Evolutionary conservation across 306 rosid genomes (phyloP).

Genomic region (Glycine soja): DNA sequence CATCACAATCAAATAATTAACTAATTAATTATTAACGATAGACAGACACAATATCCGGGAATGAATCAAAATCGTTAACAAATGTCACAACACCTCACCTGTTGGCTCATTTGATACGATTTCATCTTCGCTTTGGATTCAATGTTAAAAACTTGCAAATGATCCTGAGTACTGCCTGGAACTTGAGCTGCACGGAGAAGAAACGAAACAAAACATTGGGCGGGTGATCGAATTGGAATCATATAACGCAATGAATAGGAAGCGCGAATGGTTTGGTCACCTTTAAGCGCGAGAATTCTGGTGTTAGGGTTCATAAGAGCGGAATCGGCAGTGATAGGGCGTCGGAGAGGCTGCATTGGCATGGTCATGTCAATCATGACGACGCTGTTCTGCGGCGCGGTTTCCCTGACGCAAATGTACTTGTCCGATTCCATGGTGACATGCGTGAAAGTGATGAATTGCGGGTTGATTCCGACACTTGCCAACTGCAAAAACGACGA

Average conservation of each 20-base stretch:
- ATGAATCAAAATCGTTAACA: conserved; percentile 6
- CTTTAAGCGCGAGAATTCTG: conserved; percentile 83
- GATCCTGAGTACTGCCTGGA: conserved; percentile 84
- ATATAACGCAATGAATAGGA: not conserved
- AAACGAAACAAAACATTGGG: not conserved
- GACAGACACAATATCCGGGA: not conserved
- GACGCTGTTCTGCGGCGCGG: conserved; percentile 74
- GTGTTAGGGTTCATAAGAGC: conserved; percentile 81
- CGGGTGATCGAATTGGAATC: conserved; percentile 11
- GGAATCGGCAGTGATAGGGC: conserved; percentile 86
- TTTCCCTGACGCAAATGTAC: conserved; percentile 83
- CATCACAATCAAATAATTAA: not conserved
- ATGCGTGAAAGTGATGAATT: conserved; percentile 77
- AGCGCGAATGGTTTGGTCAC: conserved; percentile 27
- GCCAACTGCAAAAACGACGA: conserved; percentile 57
- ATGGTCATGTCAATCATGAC: conserved; percentile 79
- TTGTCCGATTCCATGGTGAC: conserved; percentile 91
- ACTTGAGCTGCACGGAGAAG: conserved; percentile 67
- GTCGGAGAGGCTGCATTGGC: conserved; percentile 86
- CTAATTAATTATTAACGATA: not conserved
- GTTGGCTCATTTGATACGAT: conserved; percentile 85
- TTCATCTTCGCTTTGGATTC: conserved; percentile 74
- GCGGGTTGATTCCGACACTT: conserved; percentile 76
- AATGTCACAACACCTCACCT: conserved; percentile 54
- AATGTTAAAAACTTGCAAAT: conserved; percentile 80